Evolutionary conservation across 2,329 filamentous ascomycete genomes (phyloP).

Genomic region (Diplodia corticola): DNA sequence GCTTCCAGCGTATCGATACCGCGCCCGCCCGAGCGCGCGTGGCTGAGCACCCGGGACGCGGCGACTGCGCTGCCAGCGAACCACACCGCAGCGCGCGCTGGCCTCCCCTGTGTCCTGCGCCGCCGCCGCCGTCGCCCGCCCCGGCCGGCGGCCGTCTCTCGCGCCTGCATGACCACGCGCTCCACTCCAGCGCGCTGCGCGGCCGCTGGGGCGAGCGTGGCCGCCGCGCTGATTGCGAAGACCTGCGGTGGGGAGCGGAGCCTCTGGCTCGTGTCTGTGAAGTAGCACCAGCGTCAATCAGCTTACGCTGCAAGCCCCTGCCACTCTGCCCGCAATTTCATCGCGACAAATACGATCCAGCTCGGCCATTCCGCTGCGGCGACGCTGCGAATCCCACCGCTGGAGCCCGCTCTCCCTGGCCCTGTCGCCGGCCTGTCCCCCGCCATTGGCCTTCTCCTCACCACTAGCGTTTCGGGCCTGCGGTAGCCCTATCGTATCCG

Average conservation of each 20-base stretch:
- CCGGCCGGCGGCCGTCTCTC: neutral
- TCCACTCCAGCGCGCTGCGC: slow-evolving; percentile 1
- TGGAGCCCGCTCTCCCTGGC: neutral
- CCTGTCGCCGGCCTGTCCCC: neutral
- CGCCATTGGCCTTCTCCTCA: slow-evolving; percentile 1
- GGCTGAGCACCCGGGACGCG: neutral
- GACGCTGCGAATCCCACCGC: slow-evolving; percentile 8
- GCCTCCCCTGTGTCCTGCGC: neutral
- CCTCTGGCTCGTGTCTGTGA: slow-evolving; percentile 6
- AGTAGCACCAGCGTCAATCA: slow-evolving; percentile 3
- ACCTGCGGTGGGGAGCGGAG: slow-evolving; percentile 1
- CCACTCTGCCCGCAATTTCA: slow-evolving; percentile 8
- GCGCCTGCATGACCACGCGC: neutral
- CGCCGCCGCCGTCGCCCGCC: neutral
- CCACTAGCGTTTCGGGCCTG: neutral
- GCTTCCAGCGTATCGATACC: slow-evolving; percentile 1
- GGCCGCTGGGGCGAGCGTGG: neutral
- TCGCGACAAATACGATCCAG: slow-evolving; percentile 2
- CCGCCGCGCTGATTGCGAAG: neutral
- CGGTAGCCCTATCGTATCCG: slow-evolving; percentile 14
- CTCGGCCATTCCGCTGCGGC: slow-evolving; percentile 10
- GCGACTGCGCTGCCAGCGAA: neutral
- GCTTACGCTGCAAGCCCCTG: neutral
- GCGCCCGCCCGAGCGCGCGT: neutral
- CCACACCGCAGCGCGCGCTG: neutral